Percentiles rank a stretch among this genome's conserved stretches.
These are phyloP conservation scores for Dimocarpus longan DNA, from an alignment of 345 rosid species.

Conservation along the genomic window DNA sequence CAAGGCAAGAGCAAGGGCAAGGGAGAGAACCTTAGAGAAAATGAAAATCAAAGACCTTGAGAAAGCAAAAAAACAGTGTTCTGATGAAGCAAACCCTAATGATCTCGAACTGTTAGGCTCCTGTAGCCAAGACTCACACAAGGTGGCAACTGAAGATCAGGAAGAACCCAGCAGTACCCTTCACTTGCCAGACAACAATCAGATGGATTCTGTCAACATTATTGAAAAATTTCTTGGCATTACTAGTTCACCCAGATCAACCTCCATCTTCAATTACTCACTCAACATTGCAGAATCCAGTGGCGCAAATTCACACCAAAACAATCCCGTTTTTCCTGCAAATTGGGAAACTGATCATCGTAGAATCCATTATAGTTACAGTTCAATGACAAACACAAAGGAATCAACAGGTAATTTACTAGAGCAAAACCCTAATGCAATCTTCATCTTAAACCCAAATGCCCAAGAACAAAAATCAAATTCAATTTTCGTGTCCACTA, in stretches of 20 bases:
- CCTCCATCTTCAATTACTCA: conserved; percentile 34
- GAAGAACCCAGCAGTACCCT: conserved; percentile 26
- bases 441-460: conserved; percentile 21
- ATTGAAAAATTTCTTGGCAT: conserved; percentile 59
- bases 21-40: conserved; percentile 67
- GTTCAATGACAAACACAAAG: conserved; percentile 32
- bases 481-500: conserved; percentile 21
- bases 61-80: conserved; percentile 9
- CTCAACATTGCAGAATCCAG: conserved; percentile 22
- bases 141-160: conserved; percentile 20
- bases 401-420: conserved; percentile 31
- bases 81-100: conserved; percentile 44
- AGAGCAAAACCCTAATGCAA: conserved; percentile 34
- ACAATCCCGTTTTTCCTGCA: conserved; percentile 23
- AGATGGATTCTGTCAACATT: conserved; percentile 48
- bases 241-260: conserved; percentile 19
- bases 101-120: conserved; percentile 24
- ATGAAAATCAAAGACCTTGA: conserved; percentile 41
- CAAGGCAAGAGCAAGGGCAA: conserved; percentile 69
- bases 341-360: conserved; percentile 28
- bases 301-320: conserved; percentile 27
- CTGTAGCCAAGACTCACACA: conserved; percentile 21
- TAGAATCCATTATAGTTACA: conserved; percentile 20
- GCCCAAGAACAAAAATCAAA: conserved; percentile 24
- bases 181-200: conserved; percentile 26